Percentiles rank a stretch among this genome's conserved stretches.
phyloP scores from a whole-genome alignment of 257 asterid species.

The Forsythia viridissima region DNA sequence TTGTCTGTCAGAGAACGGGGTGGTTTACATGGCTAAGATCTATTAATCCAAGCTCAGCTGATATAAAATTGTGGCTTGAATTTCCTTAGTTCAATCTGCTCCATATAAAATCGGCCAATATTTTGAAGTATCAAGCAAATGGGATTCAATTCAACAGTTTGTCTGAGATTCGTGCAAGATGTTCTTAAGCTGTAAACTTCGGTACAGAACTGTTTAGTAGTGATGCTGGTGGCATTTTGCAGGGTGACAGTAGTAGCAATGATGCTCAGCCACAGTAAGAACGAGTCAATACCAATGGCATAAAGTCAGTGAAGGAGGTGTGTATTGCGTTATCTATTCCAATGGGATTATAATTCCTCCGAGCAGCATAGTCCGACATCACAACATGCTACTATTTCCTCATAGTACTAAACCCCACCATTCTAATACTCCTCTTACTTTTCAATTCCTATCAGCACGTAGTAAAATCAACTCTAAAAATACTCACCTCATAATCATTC shows the following conservation, averaged over 20 bases:
- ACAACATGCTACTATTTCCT: neutral
- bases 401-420: neutral
- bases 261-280: neutral
- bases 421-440: neutral
- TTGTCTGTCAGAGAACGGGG: neutral
- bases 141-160: neutral
- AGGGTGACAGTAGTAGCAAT: neutral
- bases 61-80: neutral
- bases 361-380: neutral
- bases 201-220: neutral
- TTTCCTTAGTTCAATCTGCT: neutral
- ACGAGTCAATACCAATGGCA: neutral
- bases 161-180: neutral
- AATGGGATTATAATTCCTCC: neutral
- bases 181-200: neutral
- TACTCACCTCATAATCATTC: conserved; percentile 29
- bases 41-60: neutral
- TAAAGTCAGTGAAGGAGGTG: neutral
- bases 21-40: neutral
- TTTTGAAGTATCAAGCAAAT: neutral
- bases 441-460: neutral
- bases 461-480: neutral
- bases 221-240: neutral
- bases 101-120: neutral
- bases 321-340: neutral